These are phyloP conservation scores for Termitomyces sp. DNA, from an alignment of 768 basidiomycete species.

Conservation along the genomic window DNA sequence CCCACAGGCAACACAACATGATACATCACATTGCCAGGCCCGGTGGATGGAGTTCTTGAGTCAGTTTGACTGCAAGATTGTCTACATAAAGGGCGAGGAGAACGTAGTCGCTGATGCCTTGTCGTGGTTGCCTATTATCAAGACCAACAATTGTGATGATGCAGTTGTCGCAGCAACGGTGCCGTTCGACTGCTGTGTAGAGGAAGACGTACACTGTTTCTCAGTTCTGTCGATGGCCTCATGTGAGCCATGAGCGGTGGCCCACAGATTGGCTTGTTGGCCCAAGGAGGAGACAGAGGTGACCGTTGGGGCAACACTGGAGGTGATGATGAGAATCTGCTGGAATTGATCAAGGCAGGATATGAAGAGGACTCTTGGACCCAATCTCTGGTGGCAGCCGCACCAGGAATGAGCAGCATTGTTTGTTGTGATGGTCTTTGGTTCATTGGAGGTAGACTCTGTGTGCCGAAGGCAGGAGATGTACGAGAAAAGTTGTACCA, in stretches of 20 bases:
- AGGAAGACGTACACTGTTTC: too few species aligned
- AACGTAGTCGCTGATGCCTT: constrained; percentile 30
- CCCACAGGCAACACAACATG: background rate
- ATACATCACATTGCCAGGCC: constrained; percentile 15
- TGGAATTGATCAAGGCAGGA: background rate
- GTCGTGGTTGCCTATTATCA: background rate
- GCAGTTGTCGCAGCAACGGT: constrained; percentile 18
- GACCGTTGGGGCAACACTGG: background rate
- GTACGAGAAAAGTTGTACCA: constrained; percentile 19
- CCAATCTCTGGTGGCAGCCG: background rate
- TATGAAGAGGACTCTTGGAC: background rate
- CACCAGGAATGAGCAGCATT: background rate
- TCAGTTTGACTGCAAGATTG: constrained; percentile 29
- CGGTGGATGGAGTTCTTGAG: constrained; percentile 31
- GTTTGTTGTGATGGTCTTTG: constrained; percentile 12
- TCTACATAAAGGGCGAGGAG: constrained; percentile 28
- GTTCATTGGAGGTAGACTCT: constrained; percentile 18
- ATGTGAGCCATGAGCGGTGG: background rate
- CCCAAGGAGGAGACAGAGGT: background rate
- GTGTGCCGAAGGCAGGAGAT: constrained; percentile 20
- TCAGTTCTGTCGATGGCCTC: background rate
- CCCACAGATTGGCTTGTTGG: background rate
- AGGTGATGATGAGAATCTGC: background rate
- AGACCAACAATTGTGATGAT: background rate
- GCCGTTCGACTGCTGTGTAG: too few species aligned